Evolutionary conservation across 495 filamentous ascomycete species (phyloP).

Genomic region (Daldinia vernicosa): DNA sequence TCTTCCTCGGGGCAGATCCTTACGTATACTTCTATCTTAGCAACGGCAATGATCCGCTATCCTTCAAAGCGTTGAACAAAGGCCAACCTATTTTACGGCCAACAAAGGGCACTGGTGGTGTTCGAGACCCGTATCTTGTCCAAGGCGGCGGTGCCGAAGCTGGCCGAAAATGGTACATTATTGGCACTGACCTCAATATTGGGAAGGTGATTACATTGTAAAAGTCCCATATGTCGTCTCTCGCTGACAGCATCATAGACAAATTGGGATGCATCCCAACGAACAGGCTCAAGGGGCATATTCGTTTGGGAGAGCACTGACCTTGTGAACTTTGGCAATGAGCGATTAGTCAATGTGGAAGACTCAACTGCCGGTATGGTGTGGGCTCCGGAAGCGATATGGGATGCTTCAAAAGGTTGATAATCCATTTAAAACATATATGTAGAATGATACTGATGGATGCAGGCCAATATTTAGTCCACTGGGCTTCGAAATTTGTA

Average conservation of each 20-base stretch:
- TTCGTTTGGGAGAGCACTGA: constrained; percentile 65
- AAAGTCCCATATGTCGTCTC: neutral
- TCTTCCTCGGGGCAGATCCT: constrained; percentile 63
- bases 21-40: constrained; percentile 64
- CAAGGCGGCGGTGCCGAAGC: constrained; percentile 58
- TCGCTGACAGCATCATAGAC: constrained; percentile 47
- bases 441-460: constrained; percentile 7
- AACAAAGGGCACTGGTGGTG: constrained; percentile 60
- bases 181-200: constrained; percentile 63
- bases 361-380: constrained; percentile 63
- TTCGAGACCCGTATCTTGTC: constrained; percentile 59
- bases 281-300: constrained; percentile 59
- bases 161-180: constrained; percentile 63
- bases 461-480: constrained; percentile 59
- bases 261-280: constrained; percentile 61
- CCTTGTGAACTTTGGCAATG: constrained; percentile 57
- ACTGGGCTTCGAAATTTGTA: constrained; percentile 64
- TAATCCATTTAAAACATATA: neutral
- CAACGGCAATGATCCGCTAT: constrained; percentile 58
- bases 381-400: constrained; percentile 64
- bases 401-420: constrained; percentile 57
- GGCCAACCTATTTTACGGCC: constrained; percentile 59
- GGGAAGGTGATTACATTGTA: constrained; percentile 49
- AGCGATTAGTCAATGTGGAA: constrained; percentile 60
- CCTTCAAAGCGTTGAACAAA: constrained; percentile 57